Evolutionary conservation across 225 moss, liverwort and hornwort species (phyloP).

Genomic region (Anthoceros angustus): DNA sequence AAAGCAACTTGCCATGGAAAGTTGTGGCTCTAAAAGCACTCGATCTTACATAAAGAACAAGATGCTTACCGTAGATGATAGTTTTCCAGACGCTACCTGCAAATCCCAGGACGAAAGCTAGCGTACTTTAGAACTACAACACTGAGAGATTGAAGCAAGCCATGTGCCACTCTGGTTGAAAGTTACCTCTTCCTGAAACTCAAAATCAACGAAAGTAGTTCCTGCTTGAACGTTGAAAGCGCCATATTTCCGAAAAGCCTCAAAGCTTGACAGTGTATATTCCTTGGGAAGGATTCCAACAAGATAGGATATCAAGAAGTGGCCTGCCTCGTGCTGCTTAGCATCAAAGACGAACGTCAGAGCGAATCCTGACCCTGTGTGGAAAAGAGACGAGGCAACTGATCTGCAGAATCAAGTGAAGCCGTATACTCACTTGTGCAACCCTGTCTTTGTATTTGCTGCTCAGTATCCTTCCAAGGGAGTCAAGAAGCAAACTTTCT

Average conservation of each 20-base stretch:
- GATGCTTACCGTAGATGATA: constrained; percentile 13
- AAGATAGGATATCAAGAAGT: constrained; percentile 77
- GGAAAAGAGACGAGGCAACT: neutral
- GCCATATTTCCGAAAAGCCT: constrained; percentile 46
- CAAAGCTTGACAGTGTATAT: constrained; percentile 80
- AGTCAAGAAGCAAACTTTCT: constrained; percentile 62
- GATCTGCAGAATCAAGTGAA: neutral
- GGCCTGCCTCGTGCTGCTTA: constrained; percentile 77
- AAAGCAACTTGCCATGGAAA: neutral
- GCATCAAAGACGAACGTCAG: neutral
- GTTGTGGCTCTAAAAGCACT: neutral
- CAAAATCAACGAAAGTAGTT: constrained; percentile 84
- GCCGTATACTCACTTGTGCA: constrained; percentile 22
- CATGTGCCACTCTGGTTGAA: neutral
- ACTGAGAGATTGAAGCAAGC: neutral
- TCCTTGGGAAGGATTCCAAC: constrained; percentile 90
- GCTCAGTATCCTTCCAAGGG: constrained; percentile 63
- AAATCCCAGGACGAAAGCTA: neutral
- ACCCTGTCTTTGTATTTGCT: constrained; percentile 66
- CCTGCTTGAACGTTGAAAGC: constrained; percentile 91
- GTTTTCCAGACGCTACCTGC: constrained; percentile 20
- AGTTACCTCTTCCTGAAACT: constrained; percentile 72
- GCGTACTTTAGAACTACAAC: neutral
- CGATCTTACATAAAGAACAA: neutral
- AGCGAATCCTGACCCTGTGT: neutral